Evolutionary conservation across 768 basidiomycete species (phyloP), one percentile per base, ranked within the genome.

Genomic region (Dendrothele bispora): DNA sequence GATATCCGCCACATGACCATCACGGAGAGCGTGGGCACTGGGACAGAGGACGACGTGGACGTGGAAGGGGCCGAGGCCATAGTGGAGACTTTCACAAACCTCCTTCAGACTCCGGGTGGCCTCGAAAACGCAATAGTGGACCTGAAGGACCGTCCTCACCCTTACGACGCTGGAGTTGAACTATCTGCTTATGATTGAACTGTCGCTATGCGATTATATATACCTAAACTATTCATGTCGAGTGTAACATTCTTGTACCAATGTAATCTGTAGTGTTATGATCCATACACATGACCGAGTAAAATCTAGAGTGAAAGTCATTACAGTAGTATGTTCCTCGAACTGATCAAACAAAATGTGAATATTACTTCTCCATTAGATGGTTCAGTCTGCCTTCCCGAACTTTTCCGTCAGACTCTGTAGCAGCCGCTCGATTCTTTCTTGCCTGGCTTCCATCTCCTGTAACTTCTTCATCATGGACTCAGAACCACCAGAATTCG

Each of bases 51-150:
- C 56, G 68, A 25, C 55, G 65, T 18, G 61, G 62, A 25, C 53
- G 67, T 40, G 53, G 39, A 3, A 34, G 54, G 11, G 53, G 52
- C 11, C 32, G 54, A 36, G 53, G 55, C 21, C 46, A 50, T 26
- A 62, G 58, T 28, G 58, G 61, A 26, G 55, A 52, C 40, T 51
- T 68, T 29, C 55, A 61, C 25, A 70, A 68, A 34, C 58, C 71
- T 34, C 65, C 79, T 28, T 65, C 76, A 15, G 84, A 86, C 55
- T 72, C 79, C 26, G 80, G 81, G 1, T 85, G 83, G 83, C 76
- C 77, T 37, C 72, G 79, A 36, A 65, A 66, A 48, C 63, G 67
- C n/a, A 53, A 46, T 10, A 56, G 62, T 30, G 54, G n/a, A n/a
- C n/a, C n/a, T n/a, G n/a, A n/a, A n/a, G n/a, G n/a, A n/a, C n/a